Base-by-base conservation (phyloP, 495 filamentous ascomycete genomes). In the Glonium stellatum region DNA sequence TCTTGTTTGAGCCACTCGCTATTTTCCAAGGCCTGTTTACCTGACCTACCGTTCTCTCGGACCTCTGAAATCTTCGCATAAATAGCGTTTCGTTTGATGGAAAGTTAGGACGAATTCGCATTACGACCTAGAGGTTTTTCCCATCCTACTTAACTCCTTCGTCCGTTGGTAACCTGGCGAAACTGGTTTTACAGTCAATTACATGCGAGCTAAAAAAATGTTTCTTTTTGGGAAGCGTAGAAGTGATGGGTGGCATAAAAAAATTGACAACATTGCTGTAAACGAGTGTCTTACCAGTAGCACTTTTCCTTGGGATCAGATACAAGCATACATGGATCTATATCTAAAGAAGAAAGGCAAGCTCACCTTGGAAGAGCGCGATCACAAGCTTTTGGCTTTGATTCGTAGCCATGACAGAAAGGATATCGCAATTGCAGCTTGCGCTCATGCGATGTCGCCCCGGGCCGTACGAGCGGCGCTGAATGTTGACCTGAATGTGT, bases 291-390 rank as follows among this genome's bases (percentile, higher is more conserved):
- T 60, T 1, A 25, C 52, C 5, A 52, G 60, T 5, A 18, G 25
- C 10, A 47, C 39, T 10, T 67, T 67, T 27, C 64, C 60, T 4
- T 63, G 47, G 31, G 15, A 4, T 4, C n/a, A 57, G 1, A 12
- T 67, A 3, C 36, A 19, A 19, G 50, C 55, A 35, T 54, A 67
- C 56, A 67, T 60, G 4, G 64, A 63, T 48, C 19, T 37, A 19
- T 67, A 67, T 53, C 47, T 67, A 10, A 67, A 58, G 57, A 67
- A 61, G 51, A 67, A 63, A 34, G 64, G 64, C 13, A 67, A 67
- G 23, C 21, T 60, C 0, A 60, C 23, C 18, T 56, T 49, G 44
- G 18, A 41, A 11, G 64, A 67, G 9, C 56, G 51, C 0, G 64
- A 67, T 23, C 23, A 57, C 11, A 57, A 48, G 18, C 60, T 67